These are phyloP conservation scores for Leishmania turanica DNA, from an alignment of 208 protist species.

Conservation along the genomic window DNA sequence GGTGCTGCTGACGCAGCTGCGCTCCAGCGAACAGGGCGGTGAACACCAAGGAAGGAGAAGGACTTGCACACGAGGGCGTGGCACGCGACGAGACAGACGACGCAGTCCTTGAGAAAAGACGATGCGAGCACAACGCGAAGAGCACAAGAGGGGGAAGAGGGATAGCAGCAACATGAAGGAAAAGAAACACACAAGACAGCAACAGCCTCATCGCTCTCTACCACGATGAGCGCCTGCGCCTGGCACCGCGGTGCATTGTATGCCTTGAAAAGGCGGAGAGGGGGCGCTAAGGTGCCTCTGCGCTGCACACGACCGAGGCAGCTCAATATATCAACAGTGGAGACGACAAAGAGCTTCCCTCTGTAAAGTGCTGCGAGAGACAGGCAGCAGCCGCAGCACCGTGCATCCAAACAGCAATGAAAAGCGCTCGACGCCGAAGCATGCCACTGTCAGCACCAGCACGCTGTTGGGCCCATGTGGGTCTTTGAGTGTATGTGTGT, in stretches of 20 bases:
- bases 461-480: not conserved
- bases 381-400: not conserved
- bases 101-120: not conserved
- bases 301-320: not conserved
- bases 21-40: not conserved
- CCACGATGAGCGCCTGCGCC: not conserved
- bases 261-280: not conserved
- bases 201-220: not conserved
- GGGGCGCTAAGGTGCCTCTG: not conserved
- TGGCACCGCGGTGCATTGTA: not conserved
- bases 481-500: not conserved
- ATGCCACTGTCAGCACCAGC: not conserved
- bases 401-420: not conserved
- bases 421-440: not conserved
- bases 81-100: not conserved
- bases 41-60: not conserved
- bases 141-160: not conserved
- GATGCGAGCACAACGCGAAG: not conserved
- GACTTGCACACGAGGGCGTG: not conserved
- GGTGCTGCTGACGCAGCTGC: not conserved
- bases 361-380: not conserved
- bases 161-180: not conserved
- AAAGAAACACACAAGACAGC: not conserved
- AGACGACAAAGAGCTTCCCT: not conserved
- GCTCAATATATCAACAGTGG: not conserved